A percentile compares a stretch with the other conserved stretches of the same genome.
These are phyloP conservation scores for Sporothrix dimorphospora DNA, from an alignment of 2,329 filamentous ascomycete genomes.

Conservation along the genomic window DNA sequence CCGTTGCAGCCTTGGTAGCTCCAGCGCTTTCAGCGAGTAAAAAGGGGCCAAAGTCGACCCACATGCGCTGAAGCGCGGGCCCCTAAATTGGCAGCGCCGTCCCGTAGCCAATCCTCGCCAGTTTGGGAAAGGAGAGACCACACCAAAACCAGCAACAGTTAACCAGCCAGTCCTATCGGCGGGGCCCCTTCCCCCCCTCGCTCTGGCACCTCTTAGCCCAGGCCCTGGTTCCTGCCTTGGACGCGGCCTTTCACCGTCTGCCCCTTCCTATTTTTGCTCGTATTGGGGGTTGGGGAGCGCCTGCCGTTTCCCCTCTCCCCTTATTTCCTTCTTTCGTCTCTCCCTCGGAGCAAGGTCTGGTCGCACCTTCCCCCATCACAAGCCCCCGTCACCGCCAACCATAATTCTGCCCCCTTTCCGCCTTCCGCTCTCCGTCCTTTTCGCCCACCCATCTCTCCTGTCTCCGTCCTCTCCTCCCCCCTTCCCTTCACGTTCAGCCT, in stretches of 20 bases:
- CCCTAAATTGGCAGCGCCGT: constrained; percentile 17
- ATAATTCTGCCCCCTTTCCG: constrained; percentile 33
- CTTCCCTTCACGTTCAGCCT: not conserved
- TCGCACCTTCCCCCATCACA: constrained; percentile 26
- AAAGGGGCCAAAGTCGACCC: constrained; percentile 4
- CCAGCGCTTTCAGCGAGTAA: not conserved
- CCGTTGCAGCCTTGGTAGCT: constrained; percentile 4
- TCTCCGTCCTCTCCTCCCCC: constrained; percentile 9
- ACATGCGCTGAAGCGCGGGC: constrained; percentile 18
- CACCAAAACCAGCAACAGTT: not conserved
- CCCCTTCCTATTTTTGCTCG: constrained; percentile 13
- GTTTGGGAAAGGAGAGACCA: not conserved
- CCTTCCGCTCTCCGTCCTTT: constrained; percentile 21
- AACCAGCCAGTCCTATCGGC: constrained; percentile 20
- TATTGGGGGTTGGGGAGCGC: constrained; percentile 11
- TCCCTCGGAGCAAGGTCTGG: constrained; percentile 1
- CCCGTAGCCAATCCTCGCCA: constrained; percentile 10
- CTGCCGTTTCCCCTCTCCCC: not conserved
- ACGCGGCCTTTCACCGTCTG: constrained; percentile 10
- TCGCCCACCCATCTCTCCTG: constrained; percentile 11
- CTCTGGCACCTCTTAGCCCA: constrained; percentile 3
- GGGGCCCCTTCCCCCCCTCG: constrained; percentile 1
- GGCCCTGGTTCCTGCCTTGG: constrained; percentile 7
- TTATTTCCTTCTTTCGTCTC: not conserved
- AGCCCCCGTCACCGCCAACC: constrained; percentile 31